Base-by-base conservation (phyloP, 768 basidiomycete species). In the Lactarius psammicola region DNA sequence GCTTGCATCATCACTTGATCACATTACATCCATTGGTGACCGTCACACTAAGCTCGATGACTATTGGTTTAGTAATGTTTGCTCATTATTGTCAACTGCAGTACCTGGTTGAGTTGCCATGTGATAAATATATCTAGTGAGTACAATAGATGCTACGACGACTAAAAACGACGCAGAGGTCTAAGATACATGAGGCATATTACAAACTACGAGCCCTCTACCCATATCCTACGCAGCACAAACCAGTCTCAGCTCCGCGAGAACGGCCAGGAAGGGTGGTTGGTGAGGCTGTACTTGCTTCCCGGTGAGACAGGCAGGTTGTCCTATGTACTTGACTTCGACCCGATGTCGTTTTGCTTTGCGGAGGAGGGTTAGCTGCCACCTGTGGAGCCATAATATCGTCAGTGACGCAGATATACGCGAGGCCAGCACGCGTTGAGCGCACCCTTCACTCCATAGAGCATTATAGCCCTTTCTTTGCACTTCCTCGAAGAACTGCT, bases 231-330 rank as follows among this genome's bases (percentile, higher is more conserved):
- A 67, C 15, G 11, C 28, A 2, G 30, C 17, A 38, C 6, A 23
- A 30, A 67, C 61, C 38, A 64, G 56, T 65, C 69, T 60, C 20
- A 69, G 73, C 68, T 81, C 78, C 59, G 83, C 78, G 53, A 91
- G 78, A 63, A 92, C 79, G 53, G 79, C 87, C 69, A 90, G 82
- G 76, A 88, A 92, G 0, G 90, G 91, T 28, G 87, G 87, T 20
- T 78, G 79, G 36, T 79, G 79, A 28, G 73, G 75, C 61, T 75
- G 65, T n/a, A 81, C 80, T 30, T 80, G 65, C 69, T 84, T 80
- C 36, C 83, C 84, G 0, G 78, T 72, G 53, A 82, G 80, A 67
- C 78, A 83, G 56, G 87, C 90, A 20, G 88, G 87, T 67, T 87
- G 81, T 7, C 85, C 90, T 63, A 74, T 80, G 75, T 93, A 92